Conservation (phyloP, 148 eudicot genomes). For the Linanthus parryae region DNA sequence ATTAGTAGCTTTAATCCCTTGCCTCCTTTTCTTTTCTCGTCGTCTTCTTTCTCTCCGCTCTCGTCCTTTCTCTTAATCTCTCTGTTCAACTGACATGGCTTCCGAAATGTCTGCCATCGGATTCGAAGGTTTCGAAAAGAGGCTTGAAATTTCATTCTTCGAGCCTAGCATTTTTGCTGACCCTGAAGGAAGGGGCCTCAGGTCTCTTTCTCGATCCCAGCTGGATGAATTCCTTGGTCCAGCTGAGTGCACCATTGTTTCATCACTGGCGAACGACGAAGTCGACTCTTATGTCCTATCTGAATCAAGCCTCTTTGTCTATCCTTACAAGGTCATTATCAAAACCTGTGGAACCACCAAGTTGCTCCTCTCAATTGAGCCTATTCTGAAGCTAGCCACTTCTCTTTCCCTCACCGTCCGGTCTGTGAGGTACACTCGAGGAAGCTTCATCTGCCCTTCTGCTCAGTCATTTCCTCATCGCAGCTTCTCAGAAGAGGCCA, state of each 20-base stretch:
- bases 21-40: constrained; percentile 38
- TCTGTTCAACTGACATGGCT: constrained; percentile 26
- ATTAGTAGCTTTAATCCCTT: constrained; percentile 15
- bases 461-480: constrained; percentile 79
- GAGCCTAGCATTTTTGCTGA: constrained; percentile 77
- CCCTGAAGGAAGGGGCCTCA: constrained; percentile 72
- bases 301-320: constrained; percentile 87
- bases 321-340: constrained; percentile 70
- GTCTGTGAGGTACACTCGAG: constrained; percentile 67
- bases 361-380: constrained; percentile 62
- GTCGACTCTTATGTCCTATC: constrained; percentile 81
- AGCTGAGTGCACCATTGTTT: constrained; percentile 89
- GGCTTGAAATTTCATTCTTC: constrained; percentile 75
- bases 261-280: constrained; percentile 52
- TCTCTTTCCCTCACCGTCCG: constrained; percentile 46
- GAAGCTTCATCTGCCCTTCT: constrained; percentile 76
- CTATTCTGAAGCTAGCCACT: constrained; percentile 57
- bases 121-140: constrained; percentile 89
- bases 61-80: constrained; percentile 18
- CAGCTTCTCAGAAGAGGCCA: constrained; percentile 75
- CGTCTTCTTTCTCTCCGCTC: constrained; percentile 28
- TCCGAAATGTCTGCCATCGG: constrained; percentile 77
- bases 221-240: constrained; percentile 70
- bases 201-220: constrained; percentile 54
- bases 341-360: constrained; percentile 95